Conservation (phyloP, 2,329 filamentous ascomycete species). For the Didymellaceae sp. region DNA sequence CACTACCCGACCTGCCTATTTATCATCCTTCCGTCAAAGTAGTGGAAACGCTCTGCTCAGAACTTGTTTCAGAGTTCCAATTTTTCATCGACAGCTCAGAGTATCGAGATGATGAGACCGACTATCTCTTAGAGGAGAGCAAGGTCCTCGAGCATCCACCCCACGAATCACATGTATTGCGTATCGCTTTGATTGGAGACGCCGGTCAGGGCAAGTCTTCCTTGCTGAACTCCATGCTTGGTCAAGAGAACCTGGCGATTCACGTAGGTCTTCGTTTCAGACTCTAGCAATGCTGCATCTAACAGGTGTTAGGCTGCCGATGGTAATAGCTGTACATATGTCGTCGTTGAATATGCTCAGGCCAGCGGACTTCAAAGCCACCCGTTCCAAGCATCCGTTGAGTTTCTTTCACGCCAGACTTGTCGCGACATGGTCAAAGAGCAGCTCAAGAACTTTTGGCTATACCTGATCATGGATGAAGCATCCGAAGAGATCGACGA, state of each 20-base stretch:
- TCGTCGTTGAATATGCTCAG: conserved; percentile 3
- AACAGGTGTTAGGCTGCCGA: conserved; percentile 12
- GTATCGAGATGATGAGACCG: conserved; percentile 7
- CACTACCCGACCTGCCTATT: conserved; percentile 19
- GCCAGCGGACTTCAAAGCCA: background rate
- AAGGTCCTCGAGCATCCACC: conserved; percentile 1
- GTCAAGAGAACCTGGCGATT: conserved; percentile 12
- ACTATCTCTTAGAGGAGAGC: conserved; percentile 10
- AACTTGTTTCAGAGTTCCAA: conserved; percentile 1
- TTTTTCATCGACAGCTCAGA: background rate
- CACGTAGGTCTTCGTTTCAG: conserved; percentile 11
- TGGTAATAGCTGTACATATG: conserved; percentile 4
- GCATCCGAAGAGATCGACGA: background rate
- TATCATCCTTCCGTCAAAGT: conserved; percentile 24
- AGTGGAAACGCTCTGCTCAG: background rate
- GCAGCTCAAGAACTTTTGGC: conserved; percentile 2
- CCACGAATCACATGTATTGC: conserved; percentile 3
- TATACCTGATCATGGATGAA: background rate
- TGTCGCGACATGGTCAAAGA: conserved; percentile 1
- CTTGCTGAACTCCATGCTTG: conserved; percentile 23
- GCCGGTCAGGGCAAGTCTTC: conserved; percentile 29
- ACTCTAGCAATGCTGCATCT: background rate
- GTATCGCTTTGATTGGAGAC: conserved; percentile 24
- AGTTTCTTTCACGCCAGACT: background rate
- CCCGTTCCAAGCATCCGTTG: background rate